Evolutionary conservation across 1,284 basidiomycete genomes (phyloP), one percentile per base, ranked within the genome.

Genomic region (Moesziomyces globuligerus): DNA sequence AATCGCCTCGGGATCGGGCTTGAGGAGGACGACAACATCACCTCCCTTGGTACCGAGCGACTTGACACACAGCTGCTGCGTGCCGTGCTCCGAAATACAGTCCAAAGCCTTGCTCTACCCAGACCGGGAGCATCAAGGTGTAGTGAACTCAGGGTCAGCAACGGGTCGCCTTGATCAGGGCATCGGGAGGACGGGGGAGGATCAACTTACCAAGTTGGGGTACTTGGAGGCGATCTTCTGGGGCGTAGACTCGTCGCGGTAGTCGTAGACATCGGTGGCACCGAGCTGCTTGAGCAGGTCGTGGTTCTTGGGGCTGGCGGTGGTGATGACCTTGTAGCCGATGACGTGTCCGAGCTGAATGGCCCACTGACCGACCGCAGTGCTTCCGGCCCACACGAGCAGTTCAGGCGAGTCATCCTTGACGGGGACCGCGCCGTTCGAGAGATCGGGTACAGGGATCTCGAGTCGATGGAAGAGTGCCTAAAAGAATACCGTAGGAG

Each of bases 341-440:
- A 81, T 70, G 17, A 82, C 68, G 28, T 79, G 80, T 13, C 81
- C 85, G 18, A 80, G 50, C 60, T 81, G 79, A 34, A 81, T 67
- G n/a, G 77, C 78, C 54, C 83, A 86, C 58, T 87, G 85, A 4
- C 87, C 88, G 0, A 82, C 81, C 17, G 86, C 75, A n/a, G 86
- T 86, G 5, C 87, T 83, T 10, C 88, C 87, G 17, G 86, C 86
- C 49, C 88, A 89, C 23, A 89, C 80, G 13, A 81, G 61, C n/a
- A 81, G 49, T 67, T 74, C 69, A 7, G 58, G 68, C 17, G 68
- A 58, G 8, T 58, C 46, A 21, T 69, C 54, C 6, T 55, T 61
- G 13, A 74, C 53, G 13, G 48, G 40, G 15, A 74, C 59, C 7
- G 74, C 46, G 5, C 61, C 51, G 10, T 62, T 59, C 20, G 52